Evolutionary conservation across 225 moss, liverwort and hornwort species (phyloP).

Genomic region (Asterella californica): DNA sequence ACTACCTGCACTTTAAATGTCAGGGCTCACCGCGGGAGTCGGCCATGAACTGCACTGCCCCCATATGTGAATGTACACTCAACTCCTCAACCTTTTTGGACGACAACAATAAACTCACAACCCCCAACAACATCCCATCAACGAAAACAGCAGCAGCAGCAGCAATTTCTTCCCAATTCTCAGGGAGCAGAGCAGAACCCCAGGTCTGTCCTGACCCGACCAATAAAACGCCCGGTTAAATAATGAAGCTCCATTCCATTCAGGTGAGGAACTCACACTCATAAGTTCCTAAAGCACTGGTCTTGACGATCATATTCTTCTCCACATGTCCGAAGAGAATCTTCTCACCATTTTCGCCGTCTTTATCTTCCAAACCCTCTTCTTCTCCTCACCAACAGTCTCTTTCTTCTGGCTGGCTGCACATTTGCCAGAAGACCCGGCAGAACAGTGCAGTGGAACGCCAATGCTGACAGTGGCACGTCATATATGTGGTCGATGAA

Average conservation of each 20-base stretch:
- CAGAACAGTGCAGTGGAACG: not conserved
- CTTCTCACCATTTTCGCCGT: not conserved
- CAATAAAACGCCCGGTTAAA: not conserved
- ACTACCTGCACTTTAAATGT: not conserved
- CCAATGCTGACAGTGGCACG: not conserved
- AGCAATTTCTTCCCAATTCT: not conserved
- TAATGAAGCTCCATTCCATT: not conserved
- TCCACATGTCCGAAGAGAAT: not conserved
- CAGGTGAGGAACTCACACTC: not conserved
- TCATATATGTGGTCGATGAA: constrained; percentile 5
- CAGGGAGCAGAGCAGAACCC: not conserved
- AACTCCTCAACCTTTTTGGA: not conserved
- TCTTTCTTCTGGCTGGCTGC: not conserved
- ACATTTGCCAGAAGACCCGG: not conserved
- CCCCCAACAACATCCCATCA: not conserved
- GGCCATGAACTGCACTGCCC: not conserved
- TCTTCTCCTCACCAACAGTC: not conserved
- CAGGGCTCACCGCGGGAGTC: no score
- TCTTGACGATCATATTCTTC: not conserved
- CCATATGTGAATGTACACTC: not conserved
- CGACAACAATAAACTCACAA: not conserved
- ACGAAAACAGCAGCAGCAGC: not conserved
- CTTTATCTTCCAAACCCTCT: not conserved
- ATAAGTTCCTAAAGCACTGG: not conserved
- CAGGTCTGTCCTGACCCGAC: not conserved